Percentiles rank a stretch among this genome's conserved stretches.
Evolutionary conservation across 2,329 filamentous ascomycete genomes (phyloP).

Genomic region (Chrysoporthe austroafricana): DNA sequence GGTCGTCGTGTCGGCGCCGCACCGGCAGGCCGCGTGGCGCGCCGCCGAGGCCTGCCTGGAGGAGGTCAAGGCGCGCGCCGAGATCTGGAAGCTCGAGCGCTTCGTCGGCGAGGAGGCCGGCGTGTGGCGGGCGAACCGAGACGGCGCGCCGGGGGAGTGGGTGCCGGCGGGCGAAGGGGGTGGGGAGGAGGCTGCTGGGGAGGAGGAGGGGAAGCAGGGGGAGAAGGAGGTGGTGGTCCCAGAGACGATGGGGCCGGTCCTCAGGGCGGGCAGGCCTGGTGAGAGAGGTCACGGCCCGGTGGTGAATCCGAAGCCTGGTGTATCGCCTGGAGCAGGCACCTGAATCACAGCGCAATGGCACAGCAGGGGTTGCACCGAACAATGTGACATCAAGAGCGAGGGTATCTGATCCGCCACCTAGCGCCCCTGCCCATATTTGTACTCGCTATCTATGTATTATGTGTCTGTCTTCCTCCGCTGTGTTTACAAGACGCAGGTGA

Average conservation of each 20-base stretch:
- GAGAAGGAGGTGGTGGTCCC: background rate
- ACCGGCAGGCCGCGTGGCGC: slow-evolving; percentile 82
- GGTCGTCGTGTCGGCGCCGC: slow-evolving; percentile 82
- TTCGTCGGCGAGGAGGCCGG: slow-evolving; percentile 71
- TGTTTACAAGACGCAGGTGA: background rate
- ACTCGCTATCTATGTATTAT: background rate
- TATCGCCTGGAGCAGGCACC: background rate
- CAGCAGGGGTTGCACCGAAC: background rate
- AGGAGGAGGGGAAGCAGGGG: no score
- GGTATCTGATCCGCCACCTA: background rate
- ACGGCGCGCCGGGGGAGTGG: slow-evolving; percentile 64
- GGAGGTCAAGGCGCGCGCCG: slow-evolving; percentile 81
- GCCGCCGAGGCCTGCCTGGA: slow-evolving; percentile 91
- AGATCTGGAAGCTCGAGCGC: slow-evolving; percentile 94
- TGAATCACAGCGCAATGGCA: background rate
- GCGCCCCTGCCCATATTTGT: background rate
- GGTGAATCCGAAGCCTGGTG: slow-evolving; percentile 15
- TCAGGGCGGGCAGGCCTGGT: slow-evolving; percentile 15
- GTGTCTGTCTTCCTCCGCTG: background rate
- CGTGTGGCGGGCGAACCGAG: slow-evolving; percentile 86
- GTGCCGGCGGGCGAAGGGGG: slow-evolving; percentile 32
- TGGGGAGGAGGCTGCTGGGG: background rate
- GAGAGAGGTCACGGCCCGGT: slow-evolving; percentile 28
- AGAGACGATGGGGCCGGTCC: slow-evolving; percentile 19
- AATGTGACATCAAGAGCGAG: background rate